A percentile compares a stretch with the other conserved stretches of the same genome.
These are phyloP conservation scores for Salix arbutifolia DNA, from an alignment of 345 rosid genomes.

Conservation along the genomic window DNA sequence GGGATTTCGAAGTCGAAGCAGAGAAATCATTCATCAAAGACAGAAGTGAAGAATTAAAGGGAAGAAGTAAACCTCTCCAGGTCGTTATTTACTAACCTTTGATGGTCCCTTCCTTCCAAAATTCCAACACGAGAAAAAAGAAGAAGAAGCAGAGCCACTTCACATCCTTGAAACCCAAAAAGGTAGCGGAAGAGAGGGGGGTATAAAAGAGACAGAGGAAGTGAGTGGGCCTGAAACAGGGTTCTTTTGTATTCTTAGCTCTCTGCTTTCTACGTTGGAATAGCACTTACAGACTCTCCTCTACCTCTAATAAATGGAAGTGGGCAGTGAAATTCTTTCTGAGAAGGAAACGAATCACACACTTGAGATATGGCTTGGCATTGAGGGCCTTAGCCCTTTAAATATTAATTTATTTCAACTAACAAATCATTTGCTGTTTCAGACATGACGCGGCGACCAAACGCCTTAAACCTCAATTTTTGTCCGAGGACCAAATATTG, in stretches of 20 bases:
- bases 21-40: background rate
- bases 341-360: background rate
- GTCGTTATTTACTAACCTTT: conserved; percentile 4
- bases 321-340: background rate
- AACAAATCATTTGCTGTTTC: background rate
- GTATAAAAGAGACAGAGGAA: background rate
- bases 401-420: background rate
- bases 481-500: background rate
- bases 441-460: conserved; percentile 35
- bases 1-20: background rate
- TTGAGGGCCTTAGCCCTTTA: background rate
- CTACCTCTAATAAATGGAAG: background rate
- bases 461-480: background rate
- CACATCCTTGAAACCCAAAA: conserved; percentile 9
- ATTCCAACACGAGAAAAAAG: background rate
- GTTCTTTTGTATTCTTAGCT: background rate
- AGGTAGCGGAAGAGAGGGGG: background rate
- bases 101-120: conserved; percentile 5
- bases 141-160: background rate
- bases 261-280: conserved; percentile 43
- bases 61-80: background rate
- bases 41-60: background rate
- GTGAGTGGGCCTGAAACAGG: background rate
- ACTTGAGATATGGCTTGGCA: background rate
- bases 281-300: conserved; percentile 31